Base-by-base conservation (phyloP, 2,329 filamentous ascomycete species). In the Exophiala bonariae region DNA sequence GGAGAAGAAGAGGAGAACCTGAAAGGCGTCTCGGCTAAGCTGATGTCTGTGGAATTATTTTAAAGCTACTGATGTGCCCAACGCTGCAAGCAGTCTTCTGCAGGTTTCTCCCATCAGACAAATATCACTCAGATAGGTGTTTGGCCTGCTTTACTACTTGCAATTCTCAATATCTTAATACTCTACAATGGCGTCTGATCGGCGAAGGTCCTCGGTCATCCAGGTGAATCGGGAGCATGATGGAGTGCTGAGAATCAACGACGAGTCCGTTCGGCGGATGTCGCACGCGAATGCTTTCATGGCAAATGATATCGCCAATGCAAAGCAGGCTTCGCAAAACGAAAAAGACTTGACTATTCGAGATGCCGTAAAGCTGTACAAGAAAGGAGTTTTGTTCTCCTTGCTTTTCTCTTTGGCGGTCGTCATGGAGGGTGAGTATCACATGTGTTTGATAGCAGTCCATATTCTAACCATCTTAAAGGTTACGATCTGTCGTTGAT, bases 351-450 rank as follows among this genome's bases (percentile, higher is more conserved):
- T 53, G 41, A 37, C 41, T 17, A 30, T 77, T 16, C 61, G 79
- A 63, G 81, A 95, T 71, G 89, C 88, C 52, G 76, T 95, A 65
- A 82, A 76, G 62, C 76, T 93, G 19, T 96, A 95, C 63, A 89
- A 88, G 50, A 92, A 95, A 72, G 90, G 89, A 16, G 83, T 95
- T 47, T 78, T 74, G 19, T 96, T 89, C 88, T 89, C 85, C 58
- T 61, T 95, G 41, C 73, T 95, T 49, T 91, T 96, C 66, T 91
- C 86, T 17, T 91, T 88, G 0, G 90, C 86, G 64, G 93, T 95
- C 62, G 83, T 82, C 60, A 95, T 95, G 90, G 89, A 95, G 67
- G 89, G 87, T 26, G 7, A 14, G 36, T 23, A 14, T 9, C n/a
- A 22, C 28, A 47, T 28, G 23, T 32, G 7, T 6, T 14, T 13